Evolutionary conservation across 352 stramenopile genomes (phyloP).

Genomic region (Pythium sukuiense): DNA sequence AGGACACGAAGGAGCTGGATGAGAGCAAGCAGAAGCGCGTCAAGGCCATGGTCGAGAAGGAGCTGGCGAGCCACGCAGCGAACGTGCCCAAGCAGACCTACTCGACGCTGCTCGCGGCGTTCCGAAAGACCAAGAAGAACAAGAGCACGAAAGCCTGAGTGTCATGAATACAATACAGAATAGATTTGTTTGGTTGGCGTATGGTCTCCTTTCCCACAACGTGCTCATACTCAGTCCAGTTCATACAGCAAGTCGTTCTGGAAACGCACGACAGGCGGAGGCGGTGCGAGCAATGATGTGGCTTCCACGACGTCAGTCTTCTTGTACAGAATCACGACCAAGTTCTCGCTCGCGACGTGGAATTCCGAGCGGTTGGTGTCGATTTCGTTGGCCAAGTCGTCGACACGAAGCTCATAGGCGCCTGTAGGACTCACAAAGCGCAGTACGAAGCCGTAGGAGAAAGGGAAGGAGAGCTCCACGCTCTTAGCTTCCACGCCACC

Average conservation of each 20-base stretch:
- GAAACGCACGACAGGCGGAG: conserved; percentile 39
- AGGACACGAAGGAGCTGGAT: conserved; percentile 17
- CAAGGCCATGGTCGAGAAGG: conserved; percentile 67
- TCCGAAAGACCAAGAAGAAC: conserved; percentile 53
- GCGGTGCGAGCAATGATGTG: conserved; percentile 6
- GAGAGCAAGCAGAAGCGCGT: conserved; percentile 47
- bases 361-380: conserved; percentile 35
- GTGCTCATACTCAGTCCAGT: conserved; percentile 39
- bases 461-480: conserved; percentile 44
- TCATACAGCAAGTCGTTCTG: conserved; percentile 78
- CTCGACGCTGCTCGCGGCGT: conserved; percentile 65
- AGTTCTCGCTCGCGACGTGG: conserved; percentile 70
- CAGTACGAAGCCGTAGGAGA: conserved; percentile 34
- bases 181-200: conserved; percentile 31
- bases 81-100: conserved; percentile 67
- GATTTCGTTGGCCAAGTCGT: conserved; percentile 33
- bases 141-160: conserved; percentile 18
- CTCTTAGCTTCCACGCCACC: conserved; percentile 35
- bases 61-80: conserved; percentile 43
- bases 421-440: conserved; percentile 25
- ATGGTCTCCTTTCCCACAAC: too few relatives aligned
- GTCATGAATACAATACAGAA: conserved; percentile 24
- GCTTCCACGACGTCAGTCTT: conserved; percentile 10
- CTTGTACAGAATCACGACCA: conserved; percentile 68
- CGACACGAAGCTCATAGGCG: conserved; percentile 39